phyloP scores from a whole-genome alignment of 2,329 filamentous ascomycete genomes.

The Botrytis sinoallii region DNA sequence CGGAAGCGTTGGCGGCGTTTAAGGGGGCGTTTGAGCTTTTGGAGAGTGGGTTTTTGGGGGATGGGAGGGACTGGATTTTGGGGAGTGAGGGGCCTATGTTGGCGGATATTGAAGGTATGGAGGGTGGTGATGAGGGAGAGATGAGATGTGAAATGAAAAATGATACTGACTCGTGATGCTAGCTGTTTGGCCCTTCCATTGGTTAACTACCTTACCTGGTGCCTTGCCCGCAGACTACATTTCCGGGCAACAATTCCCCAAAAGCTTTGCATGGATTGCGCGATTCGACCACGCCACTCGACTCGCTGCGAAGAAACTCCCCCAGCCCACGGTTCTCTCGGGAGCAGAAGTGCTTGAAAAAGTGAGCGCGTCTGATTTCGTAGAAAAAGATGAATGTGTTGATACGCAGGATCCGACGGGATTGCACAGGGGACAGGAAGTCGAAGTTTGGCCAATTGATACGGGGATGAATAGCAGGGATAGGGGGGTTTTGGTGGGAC shows the following conservation, averaged over 20 bases:
- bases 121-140: background rate
- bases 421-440: conserved; percentile 51
- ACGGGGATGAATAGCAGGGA: conserved; percentile 59
- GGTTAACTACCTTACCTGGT: conserved; percentile 55
- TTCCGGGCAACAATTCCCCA: conserved; percentile 52
- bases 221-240: conserved; percentile 54
- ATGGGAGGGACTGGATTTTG: conserved; percentile 65
- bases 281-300: conserved; percentile 54
- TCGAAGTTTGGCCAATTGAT: conserved; percentile 61
- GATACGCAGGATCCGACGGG: conserved; percentile 51
- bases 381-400: conserved; percentile 45
- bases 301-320: conserved; percentile 41
- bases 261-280: conserved; percentile 60
- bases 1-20: conserved; percentile 56
- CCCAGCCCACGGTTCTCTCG: conserved; percentile 44
- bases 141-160: background rate
- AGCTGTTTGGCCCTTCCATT: conserved; percentile 63
- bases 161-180: background rate
- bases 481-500: conserved; percentile 50
- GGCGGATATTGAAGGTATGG: conserved; percentile 62
- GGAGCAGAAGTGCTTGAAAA: conserved; percentile 52
- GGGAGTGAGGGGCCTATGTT: conserved; percentile 51
- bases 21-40: conserved; percentile 53
- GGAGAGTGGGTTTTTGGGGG: conserved; percentile 60
- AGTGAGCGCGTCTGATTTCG: conserved; percentile 47